These are phyloP conservation scores for Cydonia oblonga DNA, from an alignment of 331 rosid genomes.

Conservation along the genomic window DNA sequence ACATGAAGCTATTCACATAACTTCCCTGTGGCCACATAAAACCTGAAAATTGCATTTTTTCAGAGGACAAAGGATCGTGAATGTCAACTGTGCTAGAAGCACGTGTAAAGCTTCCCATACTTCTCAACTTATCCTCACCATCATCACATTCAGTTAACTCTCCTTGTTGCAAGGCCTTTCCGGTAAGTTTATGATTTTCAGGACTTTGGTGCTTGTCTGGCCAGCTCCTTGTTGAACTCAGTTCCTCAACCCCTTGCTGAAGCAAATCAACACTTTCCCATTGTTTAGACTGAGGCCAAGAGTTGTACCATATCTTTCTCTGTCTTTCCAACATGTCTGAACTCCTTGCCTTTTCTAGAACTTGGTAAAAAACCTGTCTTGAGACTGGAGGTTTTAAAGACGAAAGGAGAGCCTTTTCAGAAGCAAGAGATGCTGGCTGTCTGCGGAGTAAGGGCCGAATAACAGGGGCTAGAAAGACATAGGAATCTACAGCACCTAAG, in stretches of 20 bases:
- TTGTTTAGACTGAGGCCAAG: slow-evolving; percentile 68
- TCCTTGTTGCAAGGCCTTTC: slow-evolving; percentile 39
- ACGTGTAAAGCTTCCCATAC: slow-evolving; percentile 47
- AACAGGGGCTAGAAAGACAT: slow-evolving; percentile 89
- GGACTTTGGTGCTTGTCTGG: slow-evolving; percentile 47
- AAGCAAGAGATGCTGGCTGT: slow-evolving; percentile 86
- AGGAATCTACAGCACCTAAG: slow-evolving; percentile 89
- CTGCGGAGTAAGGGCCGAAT: slow-evolving; percentile 71
- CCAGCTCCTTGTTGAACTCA: slow-evolving; percentile 52
- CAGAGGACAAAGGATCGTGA: slow-evolving; percentile 52
- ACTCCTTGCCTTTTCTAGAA: slow-evolving; percentile 82
- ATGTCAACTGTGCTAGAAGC: slow-evolving; percentile 45
- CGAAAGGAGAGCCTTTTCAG: slow-evolving; percentile 62
- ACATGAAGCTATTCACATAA: slow-evolving; percentile 56
- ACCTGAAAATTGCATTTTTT: slow-evolving; percentile 83
- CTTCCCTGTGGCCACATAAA: slow-evolving; percentile 77
- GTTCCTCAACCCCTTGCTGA: slow-evolving; percentile 56
- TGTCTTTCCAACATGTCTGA: slow-evolving; percentile 95
- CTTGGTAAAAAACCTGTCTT: slow-evolving; percentile 59
- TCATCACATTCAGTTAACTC: slow-evolving; percentile 54
- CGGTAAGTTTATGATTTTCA: slow-evolving; percentile 37
- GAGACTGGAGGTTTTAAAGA: slow-evolving; percentile 84
- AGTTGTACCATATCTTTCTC: slow-evolving; percentile 92
- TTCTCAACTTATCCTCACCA: slow-evolving; percentile 61
- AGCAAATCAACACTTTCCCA: slow-evolving; percentile 81